Conservation (phyloP, 2,329 filamentous ascomycete genomes). For the Mollisiaceae sp. region DNA sequence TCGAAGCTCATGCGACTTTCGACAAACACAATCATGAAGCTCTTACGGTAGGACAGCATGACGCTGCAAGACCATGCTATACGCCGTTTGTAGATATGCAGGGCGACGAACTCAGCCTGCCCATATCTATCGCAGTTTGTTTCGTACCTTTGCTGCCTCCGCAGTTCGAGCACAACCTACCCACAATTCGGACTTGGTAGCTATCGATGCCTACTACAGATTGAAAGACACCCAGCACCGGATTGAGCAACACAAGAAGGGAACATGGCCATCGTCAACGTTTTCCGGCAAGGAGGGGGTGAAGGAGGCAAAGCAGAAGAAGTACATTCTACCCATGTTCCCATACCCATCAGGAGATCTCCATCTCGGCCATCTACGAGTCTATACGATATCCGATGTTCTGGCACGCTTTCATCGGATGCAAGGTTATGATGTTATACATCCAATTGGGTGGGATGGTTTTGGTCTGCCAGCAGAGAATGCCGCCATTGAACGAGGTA, state of each 20-base stretch:
- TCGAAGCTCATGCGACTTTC: neutral
- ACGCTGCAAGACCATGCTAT: constrained; percentile 18
- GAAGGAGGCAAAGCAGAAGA: constrained; percentile 40
- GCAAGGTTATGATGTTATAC: constrained; percentile 74
- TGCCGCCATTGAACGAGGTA: constrained; percentile 81
- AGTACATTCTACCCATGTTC: constrained; percentile 89
- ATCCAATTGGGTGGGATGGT: constrained; percentile 96
- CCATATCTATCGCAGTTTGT: neutral
- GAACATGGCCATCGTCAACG: constrained; percentile 2
- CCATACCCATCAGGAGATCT: constrained; percentile 88
- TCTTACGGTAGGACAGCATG: constrained; percentile 30
- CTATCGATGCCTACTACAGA: neutral
- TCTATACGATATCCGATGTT: constrained; percentile 90
- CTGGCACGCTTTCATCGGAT: constrained; percentile 77
- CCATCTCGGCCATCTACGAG: constrained; percentile 85
- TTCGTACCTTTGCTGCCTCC: neutral
- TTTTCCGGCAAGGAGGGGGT: neutral
- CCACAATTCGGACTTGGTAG: neutral
- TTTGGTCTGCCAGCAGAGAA: constrained; percentile 93
- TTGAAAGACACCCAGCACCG: neutral
- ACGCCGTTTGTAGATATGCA: constrained; percentile 22
- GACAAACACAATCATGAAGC: constrained; percentile 24
- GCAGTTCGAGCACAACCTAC: neutral
- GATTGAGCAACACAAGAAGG: neutral
- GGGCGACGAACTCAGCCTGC: constrained; percentile 11